phyloP scores from a whole-genome alignment of 2,329 filamentous ascomycete species.

The Pseudocercospora ulei region DNA sequence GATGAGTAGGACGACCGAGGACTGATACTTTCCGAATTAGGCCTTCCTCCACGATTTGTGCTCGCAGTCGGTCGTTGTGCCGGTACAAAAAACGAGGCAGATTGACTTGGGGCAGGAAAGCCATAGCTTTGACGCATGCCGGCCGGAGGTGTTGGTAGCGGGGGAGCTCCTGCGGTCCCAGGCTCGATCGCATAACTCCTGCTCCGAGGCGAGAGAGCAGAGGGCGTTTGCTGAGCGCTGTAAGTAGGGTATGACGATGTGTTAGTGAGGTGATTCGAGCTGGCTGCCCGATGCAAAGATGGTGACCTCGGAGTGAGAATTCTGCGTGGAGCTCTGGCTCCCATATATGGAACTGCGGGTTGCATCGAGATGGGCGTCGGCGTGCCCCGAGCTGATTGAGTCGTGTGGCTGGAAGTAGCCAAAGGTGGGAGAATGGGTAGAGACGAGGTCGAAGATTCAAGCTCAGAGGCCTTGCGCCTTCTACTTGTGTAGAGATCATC shows the following conservation, averaged over 20 bases:
- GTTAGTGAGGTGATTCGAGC: slow-evolving; percentile 39
- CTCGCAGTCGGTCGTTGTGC: slow-evolving; percentile 35
- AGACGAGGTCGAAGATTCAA: slow-evolving; percentile 38
- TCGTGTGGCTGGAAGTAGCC: slow-evolving; percentile 11
- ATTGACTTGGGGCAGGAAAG: slow-evolving; percentile 33
- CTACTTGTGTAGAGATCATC: slow-evolving; percentile 33
- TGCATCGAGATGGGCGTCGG: slow-evolving; percentile 23
- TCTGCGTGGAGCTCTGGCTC: slow-evolving; percentile 33
- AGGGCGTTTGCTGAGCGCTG: slow-evolving; percentile 44
- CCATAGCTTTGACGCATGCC: slow-evolving; percentile 34
- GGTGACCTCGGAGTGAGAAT: slow-evolving; percentile 53
- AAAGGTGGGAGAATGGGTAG: slow-evolving; percentile 33
- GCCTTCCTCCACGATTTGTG: slow-evolving; percentile 20
- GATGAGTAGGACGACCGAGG: slow-evolving; percentile 44
- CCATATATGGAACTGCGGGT: slow-evolving; percentile 7
- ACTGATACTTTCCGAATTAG: slow-evolving; percentile 36
- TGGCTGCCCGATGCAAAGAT: slow-evolving; percentile 43
- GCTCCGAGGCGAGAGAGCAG: slow-evolving; percentile 37
- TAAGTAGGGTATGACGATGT: slow-evolving; percentile 39
- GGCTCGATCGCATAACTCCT: slow-evolving; percentile 40
- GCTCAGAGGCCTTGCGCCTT: slow-evolving; percentile 39
- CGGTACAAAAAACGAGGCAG: slow-evolving; percentile 32
- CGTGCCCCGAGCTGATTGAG: slow-evolving; percentile 17
- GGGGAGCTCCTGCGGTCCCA: slow-evolving; percentile 38
- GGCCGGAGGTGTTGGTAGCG: slow-evolving; percentile 42